phyloP scores from a whole-genome alignment of 768 basidiomycete genomes.

The Lenzites betulinus region DNA sequence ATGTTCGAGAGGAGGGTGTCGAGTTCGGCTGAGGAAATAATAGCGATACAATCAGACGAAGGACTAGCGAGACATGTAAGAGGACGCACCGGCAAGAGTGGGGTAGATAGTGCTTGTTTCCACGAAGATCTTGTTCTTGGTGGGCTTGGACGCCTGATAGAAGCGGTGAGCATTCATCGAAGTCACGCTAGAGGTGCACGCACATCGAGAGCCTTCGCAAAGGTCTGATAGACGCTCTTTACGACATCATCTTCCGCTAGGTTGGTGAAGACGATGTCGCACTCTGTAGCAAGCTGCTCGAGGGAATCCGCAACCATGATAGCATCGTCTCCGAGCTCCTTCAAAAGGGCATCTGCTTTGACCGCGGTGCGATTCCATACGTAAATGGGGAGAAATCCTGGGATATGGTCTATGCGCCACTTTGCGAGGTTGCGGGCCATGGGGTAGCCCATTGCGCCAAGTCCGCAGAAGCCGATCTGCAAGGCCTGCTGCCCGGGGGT shows the following conservation, averaged over 20 bases:
- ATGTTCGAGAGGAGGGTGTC: constrained; percentile 64
- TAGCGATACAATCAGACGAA: background rate
- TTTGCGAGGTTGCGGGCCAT: constrained; percentile 84
- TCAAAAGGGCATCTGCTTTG: constrained; percentile 58
- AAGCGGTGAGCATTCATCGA: background rate
- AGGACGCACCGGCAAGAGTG: constrained; percentile 25
- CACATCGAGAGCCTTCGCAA: constrained; percentile 63
- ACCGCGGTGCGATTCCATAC: constrained; percentile 75
- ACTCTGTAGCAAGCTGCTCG: constrained; percentile 61
- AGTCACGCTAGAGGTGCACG: background rate
- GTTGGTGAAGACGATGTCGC: constrained; percentile 77
- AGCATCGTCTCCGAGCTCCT: constrained; percentile 55
- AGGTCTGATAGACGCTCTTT: constrained; percentile 58
- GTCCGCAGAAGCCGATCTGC: constrained; percentile 50
- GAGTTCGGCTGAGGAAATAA: constrained; percentile 52
- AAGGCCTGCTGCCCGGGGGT: constrained; percentile 46
- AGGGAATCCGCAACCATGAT: constrained; percentile 57
- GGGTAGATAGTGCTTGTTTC: constrained; percentile 76
- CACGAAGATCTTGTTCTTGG: constrained; percentile 72
- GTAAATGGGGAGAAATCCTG: constrained; percentile 52
- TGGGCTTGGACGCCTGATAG: constrained; percentile 38
- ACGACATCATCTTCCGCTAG: constrained; percentile 75
- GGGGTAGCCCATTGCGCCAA: constrained; percentile 70
- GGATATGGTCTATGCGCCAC: constrained; percentile 41
- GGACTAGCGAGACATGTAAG: constrained; percentile 52